Conservation (phyloP, 441 rosid species). For the Hura crepitans region DNA sequence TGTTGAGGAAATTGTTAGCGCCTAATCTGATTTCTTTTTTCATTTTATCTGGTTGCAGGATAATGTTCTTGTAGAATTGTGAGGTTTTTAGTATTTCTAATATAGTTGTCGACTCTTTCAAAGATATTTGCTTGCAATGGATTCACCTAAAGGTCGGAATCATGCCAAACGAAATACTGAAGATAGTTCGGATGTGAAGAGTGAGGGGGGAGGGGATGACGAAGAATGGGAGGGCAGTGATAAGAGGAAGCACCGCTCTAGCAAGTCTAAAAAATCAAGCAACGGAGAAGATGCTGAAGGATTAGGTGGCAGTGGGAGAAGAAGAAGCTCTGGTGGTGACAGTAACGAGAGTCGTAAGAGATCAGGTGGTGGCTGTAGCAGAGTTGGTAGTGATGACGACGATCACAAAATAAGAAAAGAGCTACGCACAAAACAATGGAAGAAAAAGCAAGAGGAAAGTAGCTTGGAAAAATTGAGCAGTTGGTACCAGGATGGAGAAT, state of each 20-base stretch:
- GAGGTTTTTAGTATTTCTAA: neutral
- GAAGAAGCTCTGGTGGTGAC: constrained; percentile 58
- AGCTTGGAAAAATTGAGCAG: constrained; percentile 82
- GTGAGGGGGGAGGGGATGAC: constrained; percentile 49
- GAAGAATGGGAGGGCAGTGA: constrained; percentile 59
- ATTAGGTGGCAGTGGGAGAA: constrained; percentile 47
- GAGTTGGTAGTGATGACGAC: constrained; percentile 61
- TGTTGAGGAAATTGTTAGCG: neutral
- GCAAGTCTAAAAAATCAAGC: constrained; percentile 52
- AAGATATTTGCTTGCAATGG: constrained; percentile 36
- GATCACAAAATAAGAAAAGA: constrained; percentile 55
- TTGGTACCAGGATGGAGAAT: constrained; percentile 91
- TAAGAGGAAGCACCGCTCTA: constrained; percentile 61
- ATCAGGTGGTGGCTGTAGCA: constrained; percentile 51
- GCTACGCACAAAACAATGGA: constrained; percentile 47
- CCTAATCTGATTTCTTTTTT: constrained; percentile 3
- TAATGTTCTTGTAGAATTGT: neutral
- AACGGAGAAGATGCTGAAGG: constrained; percentile 56
- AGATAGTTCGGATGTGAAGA: constrained; percentile 42
- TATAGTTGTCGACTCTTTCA: neutral
- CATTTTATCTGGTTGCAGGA: constrained; percentile 13
- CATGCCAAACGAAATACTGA: constrained; percentile 42
- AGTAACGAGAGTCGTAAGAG: constrained; percentile 60
- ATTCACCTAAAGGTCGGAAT: constrained; percentile 56
- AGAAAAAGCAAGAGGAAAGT: constrained; percentile 88